These are phyloP conservation scores for Candida gorgasii DNA, from an alignment of 805 yeast genomes.

Conservation along the genomic window DNA sequence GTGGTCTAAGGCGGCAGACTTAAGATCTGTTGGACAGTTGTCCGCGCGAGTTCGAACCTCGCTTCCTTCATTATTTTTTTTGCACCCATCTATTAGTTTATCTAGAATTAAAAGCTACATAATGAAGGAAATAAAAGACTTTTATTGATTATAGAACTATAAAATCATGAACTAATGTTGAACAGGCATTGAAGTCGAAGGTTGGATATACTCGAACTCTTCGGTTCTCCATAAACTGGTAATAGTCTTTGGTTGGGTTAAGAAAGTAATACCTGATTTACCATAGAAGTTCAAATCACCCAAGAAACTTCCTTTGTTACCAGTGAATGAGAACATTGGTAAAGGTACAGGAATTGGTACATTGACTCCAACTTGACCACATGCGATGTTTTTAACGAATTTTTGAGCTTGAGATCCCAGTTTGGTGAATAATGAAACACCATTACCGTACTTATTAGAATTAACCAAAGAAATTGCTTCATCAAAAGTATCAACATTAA, in stretches of 20 bases:
- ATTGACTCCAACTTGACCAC: constrained; percentile 77
- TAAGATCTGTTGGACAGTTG: constrained; percentile 49
- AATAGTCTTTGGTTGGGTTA: constrained; percentile 75
- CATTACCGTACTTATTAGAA: constrained; percentile 63
- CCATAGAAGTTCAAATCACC: constrained; percentile 83
- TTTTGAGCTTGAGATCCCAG: constrained; percentile 71
- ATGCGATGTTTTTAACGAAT: constrained; percentile 65
- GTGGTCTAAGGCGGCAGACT: constrained; percentile 55
- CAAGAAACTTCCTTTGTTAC: constrained; percentile 70
- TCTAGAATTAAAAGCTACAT: no score
- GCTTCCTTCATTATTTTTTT: constrained; percentile 47
- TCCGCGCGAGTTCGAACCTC: constrained; percentile 59
- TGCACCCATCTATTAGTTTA: no score
- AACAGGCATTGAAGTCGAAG: constrained; percentile 69
- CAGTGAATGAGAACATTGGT: constrained; percentile 81
- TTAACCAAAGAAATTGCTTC: constrained; percentile 68
- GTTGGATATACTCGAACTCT: constrained; percentile 47
- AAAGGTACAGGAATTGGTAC: constrained; percentile 81
- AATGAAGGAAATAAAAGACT: no score
- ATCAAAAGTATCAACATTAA: constrained; percentile 62
- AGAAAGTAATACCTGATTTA: constrained; percentile 68
- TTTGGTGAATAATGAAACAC: constrained; percentile 67
- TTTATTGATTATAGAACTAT: no score
- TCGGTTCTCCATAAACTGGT: constrained; percentile 66
- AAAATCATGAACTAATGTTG: constrained; percentile 38